Evolutionary conservation across 31 red algal species (phyloP), one percentile per base, ranked within the genome.

Genomic region (Odonthalia washingtoniensis): DNA sequence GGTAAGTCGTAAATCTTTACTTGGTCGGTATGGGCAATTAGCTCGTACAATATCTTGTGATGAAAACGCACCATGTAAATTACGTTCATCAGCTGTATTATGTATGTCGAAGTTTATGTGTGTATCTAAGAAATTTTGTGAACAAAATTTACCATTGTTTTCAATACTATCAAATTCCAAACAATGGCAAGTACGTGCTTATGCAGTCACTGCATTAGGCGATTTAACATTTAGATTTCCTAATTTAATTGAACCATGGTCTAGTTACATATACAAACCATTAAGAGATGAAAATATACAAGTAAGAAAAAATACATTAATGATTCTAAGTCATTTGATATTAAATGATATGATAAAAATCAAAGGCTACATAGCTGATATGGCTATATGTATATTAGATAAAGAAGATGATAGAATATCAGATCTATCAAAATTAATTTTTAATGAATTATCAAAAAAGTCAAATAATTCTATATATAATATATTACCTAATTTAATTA

Each of bases 271-370:
- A 31, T 98, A 95, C 44, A 39, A 83, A n/a, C 78, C 83, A 3
- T 85, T 98, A 52, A 76, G 84, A 6, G 96, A 98, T 67, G 40
- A 61, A 36, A 53, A 91, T 68, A 69, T 66, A 46, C 74, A 80
- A 46, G 96, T 98, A 5, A 84, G 96, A 14, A 91, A 89, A 77
- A 91, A 95, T 68, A 86, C 93, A 2, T 83, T 98, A 17, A 94
- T 94, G 90, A 84, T 78, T 3, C 82, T 98, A 38, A 95, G 93
- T 1, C 94, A 95, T 64, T 75, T 98, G 1, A 93, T 98, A 36
- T 87, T 98, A 36, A 98, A 98, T 80, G 96, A 98, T 64, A 98
- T 98, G 96, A 78, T 98, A 60, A 98, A 98, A 68, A 86, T 95
- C 17, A 91, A 90, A 65, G 96, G 96, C 32, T 90, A 98, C 64